These are phyloP conservation scores for Cercospora janseana DNA, from an alignment of 2,329 filamentous ascomycete genomes.

Conservation along the genomic window DNA sequence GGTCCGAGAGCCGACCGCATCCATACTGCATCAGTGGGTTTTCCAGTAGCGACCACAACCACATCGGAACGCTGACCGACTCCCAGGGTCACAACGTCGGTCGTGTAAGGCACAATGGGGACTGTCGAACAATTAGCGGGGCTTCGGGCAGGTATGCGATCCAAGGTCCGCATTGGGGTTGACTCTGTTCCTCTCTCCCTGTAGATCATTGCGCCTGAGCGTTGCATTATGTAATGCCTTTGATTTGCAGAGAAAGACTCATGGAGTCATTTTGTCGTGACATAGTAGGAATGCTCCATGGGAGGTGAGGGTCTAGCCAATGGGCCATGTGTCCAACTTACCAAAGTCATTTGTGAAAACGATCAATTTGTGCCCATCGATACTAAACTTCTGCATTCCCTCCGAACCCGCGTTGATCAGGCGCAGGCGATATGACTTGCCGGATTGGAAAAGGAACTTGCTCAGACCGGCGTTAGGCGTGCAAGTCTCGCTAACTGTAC, in stretches of 20 bases:
- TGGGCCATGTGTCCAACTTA: too few species aligned
- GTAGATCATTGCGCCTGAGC: too few species aligned
- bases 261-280: too few species aligned
- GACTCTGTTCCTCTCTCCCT: too few species aligned
- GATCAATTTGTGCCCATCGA: conserved; percentile 49
- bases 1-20: conserved; percentile 51
- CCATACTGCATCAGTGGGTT: conserved; percentile 37
- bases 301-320: too few species aligned
- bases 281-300: too few species aligned
- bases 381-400: conserved; percentile 45
- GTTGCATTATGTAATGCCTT: too few species aligned
- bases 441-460: conserved; percentile 41
- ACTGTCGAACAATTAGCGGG: too few species aligned
- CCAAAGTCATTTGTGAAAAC: conserved; percentile 46
- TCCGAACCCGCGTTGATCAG: conserved; percentile 46
- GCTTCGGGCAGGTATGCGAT: too few species aligned
- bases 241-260: too few species aligned
- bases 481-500: conserved; percentile 29
- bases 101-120: conserved; percentile 43
- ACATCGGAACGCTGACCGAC: conserved; percentile 56
- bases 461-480: conserved; percentile 36
- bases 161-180: too few species aligned
- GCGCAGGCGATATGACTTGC: conserved; percentile 44
- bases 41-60: conserved; percentile 41
- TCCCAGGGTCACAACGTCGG: conserved; percentile 51